Conservation (phyloP, 2,329 filamentous ascomycete species). For the Alternaria tenuissima region DNA sequence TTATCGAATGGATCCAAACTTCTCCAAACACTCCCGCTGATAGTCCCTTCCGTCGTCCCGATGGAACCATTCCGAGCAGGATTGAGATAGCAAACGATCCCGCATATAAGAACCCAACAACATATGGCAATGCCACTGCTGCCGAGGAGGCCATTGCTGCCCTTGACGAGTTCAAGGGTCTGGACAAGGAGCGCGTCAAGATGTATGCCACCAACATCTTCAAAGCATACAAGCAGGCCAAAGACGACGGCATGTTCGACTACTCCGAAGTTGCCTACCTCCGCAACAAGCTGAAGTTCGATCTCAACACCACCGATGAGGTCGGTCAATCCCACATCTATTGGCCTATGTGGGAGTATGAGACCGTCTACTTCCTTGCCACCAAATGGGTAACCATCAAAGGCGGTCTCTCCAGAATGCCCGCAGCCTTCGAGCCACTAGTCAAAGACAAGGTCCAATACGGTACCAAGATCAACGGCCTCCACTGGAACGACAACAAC, state of each 20-base stretch:
- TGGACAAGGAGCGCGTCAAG: conserved; percentile 22
- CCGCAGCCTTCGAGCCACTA: conserved; percentile 66
- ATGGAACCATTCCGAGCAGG: conserved; percentile 22
- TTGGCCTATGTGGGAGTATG: conserved; percentile 60
- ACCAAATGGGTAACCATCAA: conserved; percentile 69
- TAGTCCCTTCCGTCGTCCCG: conserved; percentile 16
- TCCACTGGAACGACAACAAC: conserved; percentile 59
- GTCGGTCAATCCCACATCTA: conserved; percentile 40
- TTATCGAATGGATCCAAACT: conserved; percentile 67
- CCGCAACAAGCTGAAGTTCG: conserved; percentile 48
- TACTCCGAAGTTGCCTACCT: conserved; percentile 70
- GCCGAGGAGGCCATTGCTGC: conserved; percentile 22
- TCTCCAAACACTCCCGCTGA: conserved; percentile 60
- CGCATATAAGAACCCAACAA: conserved; percentile 7
- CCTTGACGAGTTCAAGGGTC: conserved; percentile 23
- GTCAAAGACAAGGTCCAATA: conserved; percentile 64
- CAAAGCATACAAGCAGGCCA: conserved; percentile 59
- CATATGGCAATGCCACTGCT: conserved; percentile 19
- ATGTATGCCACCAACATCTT: conserved; percentile 57
- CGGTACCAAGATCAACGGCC: conserved; percentile 62
- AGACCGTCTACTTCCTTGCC: conserved; percentile 63
- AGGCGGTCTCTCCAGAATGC: conserved; percentile 63
- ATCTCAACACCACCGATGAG: conserved; percentile 61
- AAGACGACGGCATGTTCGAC: conserved; percentile 63
- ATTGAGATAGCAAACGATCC: conserved; percentile 21